Base-by-base conservation (phyloP, 2,329 filamentous ascomycete species). In the Cercospora sp. region DNA sequence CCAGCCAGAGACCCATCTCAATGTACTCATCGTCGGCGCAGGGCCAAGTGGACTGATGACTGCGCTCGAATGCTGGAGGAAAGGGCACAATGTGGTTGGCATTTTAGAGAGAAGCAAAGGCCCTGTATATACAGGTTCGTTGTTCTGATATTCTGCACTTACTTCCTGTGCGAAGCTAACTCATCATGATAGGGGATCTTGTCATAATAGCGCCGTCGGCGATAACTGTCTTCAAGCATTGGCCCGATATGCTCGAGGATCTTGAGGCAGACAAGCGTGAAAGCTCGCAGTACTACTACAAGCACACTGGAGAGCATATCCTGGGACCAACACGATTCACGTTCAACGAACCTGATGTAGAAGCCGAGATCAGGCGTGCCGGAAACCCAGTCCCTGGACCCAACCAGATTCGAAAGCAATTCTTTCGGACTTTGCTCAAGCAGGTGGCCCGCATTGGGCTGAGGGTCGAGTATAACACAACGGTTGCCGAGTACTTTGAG, bases 171-270 rank as follows among this genome's bases (percentile, higher is more conserved):
- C 53, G 12, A 57, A 28, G 23, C 53, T 28, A 31, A 31, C 23
- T 13, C 23, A 30, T 28, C 16, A 6, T 16, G 53, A 31, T 23
- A 57, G 53, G 53, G 1, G 53, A 57, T 57, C 23, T 57, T 28
- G 53, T 57, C 28, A 31, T 57, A 9, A 57, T 57, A 26, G 53
- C 53, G 28, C 53, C 53, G 8, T 57, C 53, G 28, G 85, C 85
- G 26, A 86, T 83, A 55, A 80, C 79, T 36, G 85, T 85, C 75
- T 81, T 86, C 74, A 83, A 82, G 75, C 83, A 86, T 68, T 86
- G 84, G 84, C 84, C 84, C 9, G 83, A 85, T 63, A 79, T 87
- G 74, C 28, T 28, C 20, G 53, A 30, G n/a, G 53, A 57, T 28
- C 53, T 57, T 13, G 53, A 57, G 20, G 53, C 23, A 16, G 23